Percentiles rank a stretch among this genome's conserved stretches.
Evolutionary conservation across 352 stramenopile species (phyloP).

Genomic region (Paralagenidium karlingii): DNA sequence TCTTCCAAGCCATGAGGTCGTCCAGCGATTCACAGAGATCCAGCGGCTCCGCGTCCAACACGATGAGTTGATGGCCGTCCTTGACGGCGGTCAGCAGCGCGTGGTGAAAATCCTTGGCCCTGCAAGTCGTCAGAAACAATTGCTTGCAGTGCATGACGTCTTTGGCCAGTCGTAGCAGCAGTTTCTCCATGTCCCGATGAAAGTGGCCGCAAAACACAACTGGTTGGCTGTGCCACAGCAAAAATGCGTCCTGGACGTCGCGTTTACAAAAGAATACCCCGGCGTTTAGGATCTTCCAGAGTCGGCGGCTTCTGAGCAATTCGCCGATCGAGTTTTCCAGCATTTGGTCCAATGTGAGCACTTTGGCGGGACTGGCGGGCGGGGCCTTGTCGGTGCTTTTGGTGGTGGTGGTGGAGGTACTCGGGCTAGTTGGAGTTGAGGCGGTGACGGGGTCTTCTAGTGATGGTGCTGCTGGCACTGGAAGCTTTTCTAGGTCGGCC

Average conservation of each 20-base stretch:
- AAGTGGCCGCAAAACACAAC: slow-evolving; percentile 31
- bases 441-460: not conserved
- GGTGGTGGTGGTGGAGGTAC: not conserved
- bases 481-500: slow-evolving; percentile 1
- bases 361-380: not conserved
- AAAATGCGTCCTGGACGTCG: slow-evolving; percentile 20
- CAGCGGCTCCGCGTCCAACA: slow-evolving; percentile 35
- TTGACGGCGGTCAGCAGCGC: slow-evolving; percentile 18
- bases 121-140: slow-evolving; percentile 24
- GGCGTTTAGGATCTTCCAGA: slow-evolving; percentile 16
- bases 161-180: slow-evolving; percentile 24
- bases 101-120: slow-evolving; percentile 16
- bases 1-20: not conserved
- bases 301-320: not conserved
- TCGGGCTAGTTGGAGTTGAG: not conserved
- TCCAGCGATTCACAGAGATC: slow-evolving; percentile 20
- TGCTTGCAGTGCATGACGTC: slow-evolving; percentile 27
- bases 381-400: not conserved
- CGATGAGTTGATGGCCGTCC: slow-evolving; percentile 35
- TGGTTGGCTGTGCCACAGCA: slow-evolving; percentile 19
- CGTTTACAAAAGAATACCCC: slow-evolving; percentile 23
- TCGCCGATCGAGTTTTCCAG: not conserved
- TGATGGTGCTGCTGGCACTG: not conserved
- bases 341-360: not conserved
- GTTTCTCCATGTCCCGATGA: slow-evolving; percentile 18